Base-by-base conservation (phyloP, 768 basidiomycete genomes). In the Sistotremastrum suecicum region DNA sequence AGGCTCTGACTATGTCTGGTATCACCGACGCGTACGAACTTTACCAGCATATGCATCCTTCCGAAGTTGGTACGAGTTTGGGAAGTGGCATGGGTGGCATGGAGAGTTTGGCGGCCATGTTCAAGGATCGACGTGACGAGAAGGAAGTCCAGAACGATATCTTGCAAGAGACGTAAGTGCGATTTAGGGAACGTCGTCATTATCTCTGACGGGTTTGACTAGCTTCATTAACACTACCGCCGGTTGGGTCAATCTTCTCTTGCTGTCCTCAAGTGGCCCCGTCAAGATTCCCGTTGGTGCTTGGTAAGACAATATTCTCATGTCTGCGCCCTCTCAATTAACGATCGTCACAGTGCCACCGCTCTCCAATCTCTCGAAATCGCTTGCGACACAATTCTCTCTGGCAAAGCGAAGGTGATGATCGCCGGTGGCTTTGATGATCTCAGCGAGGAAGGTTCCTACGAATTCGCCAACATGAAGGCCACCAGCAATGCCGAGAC, bases 391-490 rank as follows among this genome's bases (percentile, higher is more conserved):
- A 86, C 88, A 0, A 83, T 99, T 52, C 62, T 94, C 34, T 84
- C 85, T 5, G 87, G 92, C 50, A 99, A 99, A 63, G 95, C 95
- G 34, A 98, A 98, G 67, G 81, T 99, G 58, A 99, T 99, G 95
- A 81, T 99, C 50, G 86, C 94, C 34, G 95, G 95, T 60, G 95
- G 95, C 48, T 97, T 92, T 67, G 95, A 99, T 58, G 95, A 99
- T 61, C 76, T 98, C 61, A 86, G 83, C 52, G 95, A 99, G 63
- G 95, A 99, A 65, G 95, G 94, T 11, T 97, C 94, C 5, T 97
- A 81, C 62, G 94, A 99, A 63, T 99, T 99, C 64, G 95, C 91
- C 42, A 97, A 98, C 70, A 99, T 99, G 95, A 95, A 97, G 65
- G 95, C 95, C 1, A 99, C 95, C 4, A 89, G 85, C 65, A 97